Base-by-base conservation (phyloP, 305 asterid species). In the Ajuga reptans region DNA sequence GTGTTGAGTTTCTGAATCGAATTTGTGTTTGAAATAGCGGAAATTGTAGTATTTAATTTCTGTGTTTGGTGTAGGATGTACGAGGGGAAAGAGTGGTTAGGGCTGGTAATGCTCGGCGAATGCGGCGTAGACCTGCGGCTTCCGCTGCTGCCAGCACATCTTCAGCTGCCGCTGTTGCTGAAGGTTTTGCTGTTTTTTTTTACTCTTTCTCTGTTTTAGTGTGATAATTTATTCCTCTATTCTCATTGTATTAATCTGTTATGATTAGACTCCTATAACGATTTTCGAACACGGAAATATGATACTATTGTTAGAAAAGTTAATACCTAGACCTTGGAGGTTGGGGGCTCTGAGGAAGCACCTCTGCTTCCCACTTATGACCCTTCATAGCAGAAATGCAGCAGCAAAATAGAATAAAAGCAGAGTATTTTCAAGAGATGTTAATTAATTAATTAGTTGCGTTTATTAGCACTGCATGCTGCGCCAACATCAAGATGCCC, bases 121-220 rank as follows among this genome's bases (percentile, higher is more conserved):
- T 92, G 98, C 95, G 98, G 51, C 84, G 98, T 77, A 84, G 98
- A 76, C 69, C 92, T 49, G 89, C 86, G 18, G 83, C 89, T 74
- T 83, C 92, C 72, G 73, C 95, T 71, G 87, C 82, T 75, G 93
- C 94, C 71, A 84, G 98, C 80, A 70, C 98, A 59, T 92, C 98
- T 24, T 79, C 89, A 8, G 87, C 92, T 33, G 80, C 88, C 2
- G 89, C 88, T 11, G 58, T 81, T 51, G 81, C 65, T 24, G 94
- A 92, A 79, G 98, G 98, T 92, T 66, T 37, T 43, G 0, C 43
- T 29, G 29, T 34, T 68, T 27, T 42, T 9, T 12, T 46, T 7
- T 66, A 6, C 65, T 39, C 14, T 52, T 8, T 75, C 50, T 68
- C 54, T 49, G 24, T 29, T 24, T 63, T 63, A 7, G 42, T 31